These are phyloP conservation scores for Aureobasidium lini DNA, from an alignment of 2,329 filamentous ascomycete species.

Conservation along the genomic window DNA sequence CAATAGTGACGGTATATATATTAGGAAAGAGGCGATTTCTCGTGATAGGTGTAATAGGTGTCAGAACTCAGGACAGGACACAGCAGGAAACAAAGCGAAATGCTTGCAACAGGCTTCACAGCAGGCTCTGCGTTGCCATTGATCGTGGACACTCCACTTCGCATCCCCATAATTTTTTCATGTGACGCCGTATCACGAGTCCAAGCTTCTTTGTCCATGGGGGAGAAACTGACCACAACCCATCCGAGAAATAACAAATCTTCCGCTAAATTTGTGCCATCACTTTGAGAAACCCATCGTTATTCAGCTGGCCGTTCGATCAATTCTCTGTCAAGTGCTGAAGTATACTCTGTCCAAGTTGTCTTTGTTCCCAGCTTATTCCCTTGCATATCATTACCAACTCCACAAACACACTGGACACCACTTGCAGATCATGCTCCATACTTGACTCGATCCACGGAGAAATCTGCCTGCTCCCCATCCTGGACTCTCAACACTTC, in stretches of 20 bases:
- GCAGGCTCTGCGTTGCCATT: not conserved
- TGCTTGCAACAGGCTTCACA: not conserved
- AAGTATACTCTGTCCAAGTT: not conserved
- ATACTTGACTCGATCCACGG: not conserved
- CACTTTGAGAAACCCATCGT: not conserved
- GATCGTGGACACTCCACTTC: conserved; percentile 1
- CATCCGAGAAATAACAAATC: not conserved
- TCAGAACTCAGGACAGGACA: not conserved
- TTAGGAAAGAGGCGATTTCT: not conserved
- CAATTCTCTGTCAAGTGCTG: not conserved
- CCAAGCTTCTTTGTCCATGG: not conserved
- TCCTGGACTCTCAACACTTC: not conserved
- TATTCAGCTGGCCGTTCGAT: not conserved
- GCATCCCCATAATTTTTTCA: conserved; percentile 9
- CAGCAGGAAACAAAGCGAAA: not conserved
- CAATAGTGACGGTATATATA: not conserved
- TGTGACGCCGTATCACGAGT: conserved; percentile 1
- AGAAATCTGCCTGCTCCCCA: not conserved
- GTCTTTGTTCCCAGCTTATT: not conserved
- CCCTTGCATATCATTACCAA: not conserved
- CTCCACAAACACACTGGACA: not conserved
- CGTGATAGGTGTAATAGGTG: not conserved
- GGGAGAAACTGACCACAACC: not conserved
- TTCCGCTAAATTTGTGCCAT: too few relatives aligned
- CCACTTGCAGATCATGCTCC: not conserved